phyloP scores from a whole-genome alignment of 2,329 filamentous ascomycete genomes.

The Onygenales sp. region DNA sequence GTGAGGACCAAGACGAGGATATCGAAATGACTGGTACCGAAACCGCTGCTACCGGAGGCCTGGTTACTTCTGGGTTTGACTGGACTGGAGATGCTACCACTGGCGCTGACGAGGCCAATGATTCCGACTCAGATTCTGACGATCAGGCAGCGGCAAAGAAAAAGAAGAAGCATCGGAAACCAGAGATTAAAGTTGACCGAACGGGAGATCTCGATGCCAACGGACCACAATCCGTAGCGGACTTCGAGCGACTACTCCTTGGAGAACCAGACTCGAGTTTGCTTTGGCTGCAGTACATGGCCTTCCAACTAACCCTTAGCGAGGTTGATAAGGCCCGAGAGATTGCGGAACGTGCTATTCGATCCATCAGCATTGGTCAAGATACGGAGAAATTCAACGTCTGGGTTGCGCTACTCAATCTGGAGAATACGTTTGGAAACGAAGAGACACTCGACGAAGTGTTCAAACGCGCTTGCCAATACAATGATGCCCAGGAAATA shows the following conservation, averaged over 20 bases:
- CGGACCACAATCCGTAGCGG: constrained; percentile 79
- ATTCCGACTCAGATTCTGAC: constrained; percentile 42
- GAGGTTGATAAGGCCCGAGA: constrained; percentile 82
- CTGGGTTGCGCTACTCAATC: constrained; percentile 88
- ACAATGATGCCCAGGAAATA: constrained; percentile 85
- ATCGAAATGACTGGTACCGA: constrained; percentile 30
- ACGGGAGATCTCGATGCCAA: constrained; percentile 86
- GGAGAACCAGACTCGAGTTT: constrained; percentile 88
- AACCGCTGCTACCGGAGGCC: constrained; percentile 37
- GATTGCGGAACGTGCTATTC: constrained; percentile 80
- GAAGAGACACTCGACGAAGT: constrained; percentile 74
- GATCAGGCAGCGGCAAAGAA: constrained; percentile 40
- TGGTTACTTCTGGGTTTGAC: constrained; percentile 71
- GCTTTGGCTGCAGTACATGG: constrained; percentile 96
- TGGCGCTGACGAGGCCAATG: constrained; percentile 31
- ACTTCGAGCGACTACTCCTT: constrained; percentile 88
- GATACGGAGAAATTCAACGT: constrained; percentile 89
- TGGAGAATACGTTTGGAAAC: constrained; percentile 83
- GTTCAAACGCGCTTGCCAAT: constrained; percentile 87
- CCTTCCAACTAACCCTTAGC: constrained; percentile 89
- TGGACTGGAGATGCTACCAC: constrained; percentile 62
- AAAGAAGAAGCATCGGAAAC: constrained; percentile 61
- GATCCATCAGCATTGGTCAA: constrained; percentile 83
- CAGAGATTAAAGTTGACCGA: constrained; percentile 72
- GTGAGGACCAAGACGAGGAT: constrained; percentile 38